phyloP scores from a whole-genome alignment of 2,329 filamentous ascomycete genomes.

The Neonectria magnoliae region DNA sequence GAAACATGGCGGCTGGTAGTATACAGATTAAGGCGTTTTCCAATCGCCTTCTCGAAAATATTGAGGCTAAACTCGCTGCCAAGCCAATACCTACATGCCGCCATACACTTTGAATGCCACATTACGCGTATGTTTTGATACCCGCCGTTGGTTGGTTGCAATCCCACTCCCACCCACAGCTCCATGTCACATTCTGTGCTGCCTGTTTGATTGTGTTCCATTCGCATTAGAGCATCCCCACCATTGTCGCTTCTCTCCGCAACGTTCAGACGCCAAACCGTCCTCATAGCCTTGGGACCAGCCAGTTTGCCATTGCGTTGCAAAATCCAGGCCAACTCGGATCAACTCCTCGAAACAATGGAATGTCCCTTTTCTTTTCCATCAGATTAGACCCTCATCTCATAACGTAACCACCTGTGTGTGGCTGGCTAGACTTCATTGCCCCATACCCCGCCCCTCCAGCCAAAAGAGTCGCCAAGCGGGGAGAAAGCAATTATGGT shows the following conservation, averaged over 20 bases:
- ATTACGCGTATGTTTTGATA: neutral
- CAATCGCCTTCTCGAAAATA: conserved; percentile 14
- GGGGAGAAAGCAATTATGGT: neutral
- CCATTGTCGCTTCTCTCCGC: neutral
- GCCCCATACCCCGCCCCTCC: conserved; percentile 31
- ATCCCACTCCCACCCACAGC: neutral
- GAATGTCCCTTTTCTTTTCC: no score
- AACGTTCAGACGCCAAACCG: neutral
- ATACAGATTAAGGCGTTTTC: neutral
- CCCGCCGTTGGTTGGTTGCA: neutral
- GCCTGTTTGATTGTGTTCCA: neutral
- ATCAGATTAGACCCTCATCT: neutral
- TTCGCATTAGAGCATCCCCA: neutral
- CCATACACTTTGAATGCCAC: conserved; percentile 1
- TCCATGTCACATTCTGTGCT: neutral
- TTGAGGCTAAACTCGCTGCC: conserved; percentile 11
- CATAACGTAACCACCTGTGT: conserved; percentile 3
- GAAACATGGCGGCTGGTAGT: neutral
- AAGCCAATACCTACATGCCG: neutral
- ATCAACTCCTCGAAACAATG: neutral
- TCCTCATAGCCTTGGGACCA: neutral
- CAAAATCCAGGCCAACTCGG: neutral
- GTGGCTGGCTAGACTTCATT: conserved; percentile 10
- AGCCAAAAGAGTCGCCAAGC: neutral
- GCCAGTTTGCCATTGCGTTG: neutral